Percentiles rank a stretch among this genome's conserved stretches.
These are phyloP conservation scores for Asclepias syriaca DNA, from an alignment of 257 asterid genomes.

Conservation along the genomic window DNA sequence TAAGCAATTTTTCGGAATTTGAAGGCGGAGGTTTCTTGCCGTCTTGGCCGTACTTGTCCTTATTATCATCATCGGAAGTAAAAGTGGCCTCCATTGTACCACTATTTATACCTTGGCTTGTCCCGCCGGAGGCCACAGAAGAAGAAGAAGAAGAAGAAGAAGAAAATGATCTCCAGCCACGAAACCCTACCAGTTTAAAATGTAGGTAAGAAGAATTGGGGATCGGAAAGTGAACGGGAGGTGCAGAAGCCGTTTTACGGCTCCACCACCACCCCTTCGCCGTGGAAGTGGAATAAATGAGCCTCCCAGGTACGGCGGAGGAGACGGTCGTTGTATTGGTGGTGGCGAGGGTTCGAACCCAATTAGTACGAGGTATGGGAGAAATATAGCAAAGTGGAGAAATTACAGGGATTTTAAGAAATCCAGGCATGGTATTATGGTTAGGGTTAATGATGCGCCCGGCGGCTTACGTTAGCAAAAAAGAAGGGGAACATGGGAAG, in stretches of 20 bases:
- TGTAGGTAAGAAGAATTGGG: slow-evolving; percentile 13
- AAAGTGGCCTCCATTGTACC: slow-evolving; percentile 27
- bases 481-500: background rate
- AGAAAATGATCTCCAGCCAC: slow-evolving; percentile 21
- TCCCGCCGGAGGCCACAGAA: background rate
- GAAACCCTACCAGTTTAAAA: slow-evolving; percentile 6
- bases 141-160: slow-evolving; percentile 25
- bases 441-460: slow-evolving; percentile 29
- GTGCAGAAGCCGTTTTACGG: slow-evolving; percentile 31
- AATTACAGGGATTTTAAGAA: slow-evolving; percentile 48
- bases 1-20: slow-evolving; percentile 57
- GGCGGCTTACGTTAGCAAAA: slow-evolving; percentile 50
- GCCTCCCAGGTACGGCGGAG: slow-evolving; percentile 16
- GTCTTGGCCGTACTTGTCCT: slow-evolving; percentile 24
- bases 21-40: slow-evolving; percentile 25
- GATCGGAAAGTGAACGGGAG: slow-evolving; percentile 27
- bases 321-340: slow-evolving; percentile 19
- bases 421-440: slow-evolving; percentile 49
- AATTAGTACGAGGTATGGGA: slow-evolving; percentile 41
- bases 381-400: slow-evolving; percentile 31
- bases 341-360: slow-evolving; percentile 26
- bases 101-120: slow-evolving; percentile 2
- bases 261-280: slow-evolving; percentile 36
- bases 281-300: slow-evolving; percentile 18
- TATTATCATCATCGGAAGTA: slow-evolving; percentile 34